Conservation (phyloP, 164 flowering plant species). For the Paratinospora sagittata region DNA sequence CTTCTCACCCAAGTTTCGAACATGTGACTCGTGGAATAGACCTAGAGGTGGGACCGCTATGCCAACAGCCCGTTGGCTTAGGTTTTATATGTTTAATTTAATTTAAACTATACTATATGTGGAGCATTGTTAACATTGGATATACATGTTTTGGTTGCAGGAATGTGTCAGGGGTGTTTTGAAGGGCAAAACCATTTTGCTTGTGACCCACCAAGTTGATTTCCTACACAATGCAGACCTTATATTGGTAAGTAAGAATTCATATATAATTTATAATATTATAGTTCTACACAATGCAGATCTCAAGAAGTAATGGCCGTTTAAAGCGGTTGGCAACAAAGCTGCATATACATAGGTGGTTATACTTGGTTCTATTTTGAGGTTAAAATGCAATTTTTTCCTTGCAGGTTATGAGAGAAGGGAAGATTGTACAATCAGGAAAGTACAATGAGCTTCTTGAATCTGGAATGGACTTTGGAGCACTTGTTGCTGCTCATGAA, state of each 20-base stretch:
- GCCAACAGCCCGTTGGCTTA: too few relatives aligned
- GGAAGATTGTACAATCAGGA: conserved; percentile 86
- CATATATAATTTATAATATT: too few relatives aligned
- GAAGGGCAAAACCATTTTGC: conserved; percentile 70
- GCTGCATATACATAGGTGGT: neutral
- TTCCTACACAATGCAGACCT: conserved; percentile 86
- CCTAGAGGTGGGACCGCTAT: too few relatives aligned
- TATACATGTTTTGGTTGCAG: conserved; percentile 33
- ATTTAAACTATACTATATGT: too few relatives aligned
- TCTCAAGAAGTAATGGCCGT: too few relatives aligned
- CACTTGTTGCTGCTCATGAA: conserved; percentile 78
- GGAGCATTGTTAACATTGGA: neutral
- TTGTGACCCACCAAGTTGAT: conserved; percentile 96
- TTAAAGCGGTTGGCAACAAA: too few relatives aligned
- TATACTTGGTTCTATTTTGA: neutral
- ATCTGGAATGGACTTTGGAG: conserved; percentile 62
- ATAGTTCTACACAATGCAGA: too few relatives aligned
- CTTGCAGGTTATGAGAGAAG: conserved; percentile 98
- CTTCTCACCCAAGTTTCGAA: too few relatives aligned
- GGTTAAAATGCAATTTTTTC: conserved; percentile 9
- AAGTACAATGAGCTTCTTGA: conserved; percentile 57
- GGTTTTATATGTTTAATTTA: too few relatives aligned
- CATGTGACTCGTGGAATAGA: too few relatives aligned
- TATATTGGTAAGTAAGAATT: conserved; percentile 72
- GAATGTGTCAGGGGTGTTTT: conserved; percentile 87